Base-by-base conservation (phyloP, 495 filamentous ascomycete genomes). In the Neurospora sublineolata region DNA sequence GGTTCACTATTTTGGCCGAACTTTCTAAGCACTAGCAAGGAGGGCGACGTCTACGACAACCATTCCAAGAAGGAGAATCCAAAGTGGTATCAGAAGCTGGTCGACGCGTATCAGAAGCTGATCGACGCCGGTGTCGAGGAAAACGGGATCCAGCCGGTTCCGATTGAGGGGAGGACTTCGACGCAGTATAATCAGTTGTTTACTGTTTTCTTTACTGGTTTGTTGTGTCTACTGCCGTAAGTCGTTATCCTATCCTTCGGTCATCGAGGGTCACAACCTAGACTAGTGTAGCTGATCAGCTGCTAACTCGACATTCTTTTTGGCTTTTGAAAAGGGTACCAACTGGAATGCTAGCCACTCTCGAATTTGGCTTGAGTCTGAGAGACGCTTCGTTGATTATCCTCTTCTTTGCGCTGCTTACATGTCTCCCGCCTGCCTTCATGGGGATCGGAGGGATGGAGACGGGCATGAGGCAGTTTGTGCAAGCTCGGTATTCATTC, bases 401-500 rank as follows among this genome's bases (percentile, higher is more conserved):
- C 69, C 69, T 89, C 18, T 88, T 89, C 78, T 87, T 88, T 69
- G 81, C 81, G 60, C 76, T 87, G 68, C 77, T 87, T 16, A 85
- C 81, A 39, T 83, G 82, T 3, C 74, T 86, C 36, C 85, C 84
- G 0, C 83, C 85, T 5, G 86, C 85, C 12, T 88, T 86, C 74
- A 84, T 88, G 76, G 83, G 83, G 36, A 85, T 84, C 33, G 83
- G 83, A 39, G 85, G 84, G 10, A 80, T 84, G 44, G 75, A 82
- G 8, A 87, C 86, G 10, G 86, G 86, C 5, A 74, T 88, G 74
- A 79, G 86, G n/a, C 86, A 87, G 79, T 83, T 87, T 74, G 82
- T 87, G 3, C 81, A 86, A 71, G 85, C 85, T 12, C 80, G 86
- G 41, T 88, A 86, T 71, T 84, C 83, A 16, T 88, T 87, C 37